These are phyloP conservation scores for Dalbergia cochinchinensis DNA, from an alignment of 306 rosid genomes.

Conservation along the genomic window DNA sequence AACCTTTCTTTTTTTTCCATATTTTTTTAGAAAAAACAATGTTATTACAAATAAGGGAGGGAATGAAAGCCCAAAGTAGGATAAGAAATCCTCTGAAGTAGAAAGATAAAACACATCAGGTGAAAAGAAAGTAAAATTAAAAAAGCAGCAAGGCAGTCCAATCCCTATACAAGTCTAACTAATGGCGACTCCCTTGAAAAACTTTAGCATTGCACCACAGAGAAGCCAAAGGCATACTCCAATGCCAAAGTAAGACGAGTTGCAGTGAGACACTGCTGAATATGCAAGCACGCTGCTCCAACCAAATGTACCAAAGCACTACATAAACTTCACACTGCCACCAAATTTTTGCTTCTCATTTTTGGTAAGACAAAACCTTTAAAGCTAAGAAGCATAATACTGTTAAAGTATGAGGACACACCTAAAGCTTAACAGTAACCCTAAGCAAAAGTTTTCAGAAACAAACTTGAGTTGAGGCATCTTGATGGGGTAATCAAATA, in stretches of 20 bases:
- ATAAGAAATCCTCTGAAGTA: slow-evolving; percentile 17
- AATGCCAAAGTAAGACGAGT: neutral
- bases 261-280: neutral
- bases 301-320: slow-evolving; percentile 19
- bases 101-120: neutral
- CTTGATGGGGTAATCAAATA: slow-evolving; percentile 13
- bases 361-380: slow-evolving; percentile 1
- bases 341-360: neutral
- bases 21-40: neutral
- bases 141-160: neutral
- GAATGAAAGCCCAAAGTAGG: neutral
- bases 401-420: slow-evolving; percentile 10
- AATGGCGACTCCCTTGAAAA: slow-evolving; percentile 22
- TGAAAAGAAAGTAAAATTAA: slow-evolving; percentile 7
- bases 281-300: slow-evolving; percentile 9
- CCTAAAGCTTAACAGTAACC: slow-evolving; percentile 8
- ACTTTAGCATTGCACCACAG: neutral
- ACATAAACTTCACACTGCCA: slow-evolving; percentile 26
- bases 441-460: neutral
- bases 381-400: slow-evolving; percentile 1
- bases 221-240: slow-evolving; percentile 5
- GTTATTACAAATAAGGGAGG: neutral
- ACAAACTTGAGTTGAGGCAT: slow-evolving; percentile 16
- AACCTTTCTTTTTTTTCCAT: neutral
- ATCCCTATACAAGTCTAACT: slow-evolving; percentile 8